Conservation (phyloP, 83 land plant genomes). For the Picea abies region DNA sequence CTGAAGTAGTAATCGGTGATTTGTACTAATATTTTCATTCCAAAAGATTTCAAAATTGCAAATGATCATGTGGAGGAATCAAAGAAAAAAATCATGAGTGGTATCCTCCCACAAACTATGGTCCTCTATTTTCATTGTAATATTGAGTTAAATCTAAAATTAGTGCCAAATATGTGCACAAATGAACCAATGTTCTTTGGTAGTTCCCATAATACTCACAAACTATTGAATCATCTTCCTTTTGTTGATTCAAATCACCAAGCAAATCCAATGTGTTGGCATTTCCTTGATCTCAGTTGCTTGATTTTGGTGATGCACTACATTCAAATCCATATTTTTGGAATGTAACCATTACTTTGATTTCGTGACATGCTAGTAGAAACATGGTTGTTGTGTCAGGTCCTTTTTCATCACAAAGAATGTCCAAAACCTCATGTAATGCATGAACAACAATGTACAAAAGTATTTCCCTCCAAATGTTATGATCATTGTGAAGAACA, state of each 20-base stretch:
- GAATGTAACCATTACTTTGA: conserved; percentile 36
- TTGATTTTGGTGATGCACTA: conserved; percentile 19
- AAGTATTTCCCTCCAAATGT: conserved; percentile 92
- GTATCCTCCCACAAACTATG: no score
- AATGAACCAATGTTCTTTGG: conserved; percentile 82
- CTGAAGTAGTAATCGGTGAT: no score
- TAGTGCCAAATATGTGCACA: conserved; percentile 79
- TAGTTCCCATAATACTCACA: conserved; percentile 92
- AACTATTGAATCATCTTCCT: conserved; percentile 71
- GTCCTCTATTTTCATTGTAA: no score
- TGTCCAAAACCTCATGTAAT: conserved; percentile 80
- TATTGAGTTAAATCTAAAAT: conserved; percentile 19
- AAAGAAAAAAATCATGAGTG: no score
- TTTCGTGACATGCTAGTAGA: conserved; percentile 92
- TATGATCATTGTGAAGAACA: conserved; percentile 76
- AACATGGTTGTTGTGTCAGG: conserved; percentile 96
- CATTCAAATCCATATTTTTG: background rate
- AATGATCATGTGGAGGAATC: no score
- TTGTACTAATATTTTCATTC: no score
- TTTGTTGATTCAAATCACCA: conserved; percentile 51
- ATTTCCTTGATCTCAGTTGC: conserved; percentile 20
- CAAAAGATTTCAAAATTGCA: no score
- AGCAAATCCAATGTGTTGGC: conserved; percentile 47
- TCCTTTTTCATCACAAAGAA: conserved; percentile 77
- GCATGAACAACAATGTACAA: conserved; percentile 91